Base-by-base conservation (phyloP, 345 rosid species). In the Viola odorata region DNA sequence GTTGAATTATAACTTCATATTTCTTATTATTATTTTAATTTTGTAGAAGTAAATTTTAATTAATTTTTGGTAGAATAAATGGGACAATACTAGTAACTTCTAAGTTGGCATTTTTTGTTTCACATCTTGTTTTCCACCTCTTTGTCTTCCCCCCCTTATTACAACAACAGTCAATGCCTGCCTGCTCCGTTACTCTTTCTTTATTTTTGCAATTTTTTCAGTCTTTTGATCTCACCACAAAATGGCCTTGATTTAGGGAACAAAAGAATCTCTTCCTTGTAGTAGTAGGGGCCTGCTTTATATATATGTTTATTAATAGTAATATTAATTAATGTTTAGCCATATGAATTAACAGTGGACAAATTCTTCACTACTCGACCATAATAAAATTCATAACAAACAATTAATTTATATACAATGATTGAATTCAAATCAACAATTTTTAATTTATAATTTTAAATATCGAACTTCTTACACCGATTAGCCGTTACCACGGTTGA, bases 71-170 rank as follows among this genome's bases (percentile, higher is more conserved):
- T 39, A 41, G 8, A 8, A 15, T 37, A 8, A 3, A 66, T 63
- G 66, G 72, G 63, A 72, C 73, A 61, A 47, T 9, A 50, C 32
- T 23, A 58, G 10, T 12, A 1, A 49, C 12, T 12, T 50, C 7
- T 11, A 58, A 8, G 57, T 40, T 45, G 47, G 39, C 61, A 61
- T 64, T 53, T 72, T 71, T 68, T 62, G 81, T 73, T 66, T 71
- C 75, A 71, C 78, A 68, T 79, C 68, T 57, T 66, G 75, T 67
- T 53, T 54, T 37, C 57, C 42, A 51, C 65, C 69, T 53, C 52
- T 52, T 70, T 73, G 73, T 70, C 74, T 55, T 62, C 15, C 45
- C 47, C 50, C 3, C 13, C 61, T 36, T 53, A 9, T 16, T 5
- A 15, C 4, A 7, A 10, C 12, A 49, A 37, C 23, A 54, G 69